Conservation (phyloP, 805 yeast species). For the Candida railenensis region DNA sequence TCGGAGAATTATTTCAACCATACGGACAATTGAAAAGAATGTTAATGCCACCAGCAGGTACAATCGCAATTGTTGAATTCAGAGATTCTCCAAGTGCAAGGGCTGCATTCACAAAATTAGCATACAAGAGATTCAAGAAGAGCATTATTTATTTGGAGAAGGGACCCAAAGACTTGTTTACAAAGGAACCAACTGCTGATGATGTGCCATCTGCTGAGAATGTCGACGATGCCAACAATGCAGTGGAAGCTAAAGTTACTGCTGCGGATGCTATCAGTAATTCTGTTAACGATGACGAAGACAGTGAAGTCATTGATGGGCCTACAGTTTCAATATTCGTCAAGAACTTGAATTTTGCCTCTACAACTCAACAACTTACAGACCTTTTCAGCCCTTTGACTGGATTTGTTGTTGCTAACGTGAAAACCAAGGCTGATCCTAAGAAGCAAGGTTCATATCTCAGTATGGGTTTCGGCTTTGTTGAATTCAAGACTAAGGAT, state of each 20-base stretch:
- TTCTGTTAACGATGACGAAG: slow-evolving; percentile 22
- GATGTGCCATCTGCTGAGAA: slow-evolving; percentile 24
- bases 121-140: slow-evolving; percentile 85
- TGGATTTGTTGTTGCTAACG: slow-evolving; percentile 80
- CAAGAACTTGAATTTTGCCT: slow-evolving; percentile 86
- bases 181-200: slow-evolving; percentile 48
- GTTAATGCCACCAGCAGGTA: slow-evolving; percentile 94
- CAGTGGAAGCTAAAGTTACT: slow-evolving; percentile 44
- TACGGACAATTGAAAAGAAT: slow-evolving; percentile 79
- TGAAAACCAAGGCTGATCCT: slow-evolving; percentile 87
- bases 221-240: slow-evolving; percentile 28
- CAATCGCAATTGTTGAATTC: slow-evolving; percentile 91
- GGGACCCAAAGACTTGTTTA: slow-evolving; percentile 84
- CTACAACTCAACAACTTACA: slow-evolving; percentile 57
- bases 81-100: slow-evolving; percentile 81
- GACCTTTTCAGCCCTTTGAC: slow-evolving; percentile 65
- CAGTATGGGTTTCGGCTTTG: slow-evolving; percentile 98
- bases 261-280: slow-evolving; percentile 45
- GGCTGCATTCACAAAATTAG: slow-evolving; percentile 82
- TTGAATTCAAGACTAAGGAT: slow-evolving; percentile 76
- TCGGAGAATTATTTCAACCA: slow-evolving; percentile 76
- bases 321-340: slow-evolving; percentile 87
- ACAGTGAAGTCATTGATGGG: slow-evolving; percentile 50
- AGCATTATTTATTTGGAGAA: slow-evolving; percentile 88
- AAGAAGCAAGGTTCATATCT: slow-evolving; percentile 61